Percentiles rank a stretch among this genome's conserved stretches.
Evolutionary conservation across 768 basidiomycete genomes (phyloP).

Genomic region (Polyporus arcularius): DNA sequence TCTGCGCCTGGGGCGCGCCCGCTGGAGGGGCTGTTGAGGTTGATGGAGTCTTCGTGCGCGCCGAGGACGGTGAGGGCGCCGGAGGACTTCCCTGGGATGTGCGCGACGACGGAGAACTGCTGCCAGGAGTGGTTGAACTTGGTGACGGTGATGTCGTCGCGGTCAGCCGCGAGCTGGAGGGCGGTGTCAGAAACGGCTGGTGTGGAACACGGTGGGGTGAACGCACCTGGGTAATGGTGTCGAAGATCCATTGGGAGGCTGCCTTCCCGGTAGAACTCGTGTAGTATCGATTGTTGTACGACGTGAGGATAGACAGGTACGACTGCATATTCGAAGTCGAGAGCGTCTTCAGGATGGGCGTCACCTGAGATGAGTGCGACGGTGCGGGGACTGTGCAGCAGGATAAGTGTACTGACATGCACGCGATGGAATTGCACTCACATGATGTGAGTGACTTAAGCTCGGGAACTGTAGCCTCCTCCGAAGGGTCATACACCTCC

Average conservation of each 20-base stretch:
- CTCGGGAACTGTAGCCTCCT: background rate
- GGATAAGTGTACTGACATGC: background rate
- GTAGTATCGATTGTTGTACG: conserved; percentile 19
- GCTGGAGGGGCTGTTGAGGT: conserved; percentile 12
- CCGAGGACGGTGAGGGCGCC: conserved; percentile 30
- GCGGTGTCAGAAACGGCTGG: background rate
- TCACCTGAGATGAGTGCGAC: conserved; percentile 34
- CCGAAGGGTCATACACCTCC: conserved; percentile 12
- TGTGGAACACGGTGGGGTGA: background rate
- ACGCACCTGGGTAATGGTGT: conserved; percentile 6
- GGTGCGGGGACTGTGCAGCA: conserved; percentile 8
- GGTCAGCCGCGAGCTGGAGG: conserved; percentile 2
- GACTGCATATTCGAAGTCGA: conserved; percentile 64
- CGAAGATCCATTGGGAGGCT: conserved; percentile 12
- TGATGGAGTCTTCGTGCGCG: conserved; percentile 33
- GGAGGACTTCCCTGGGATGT: conserved; percentile 26
- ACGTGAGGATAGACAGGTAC: conserved; percentile 42
- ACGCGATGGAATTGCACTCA: background rate
- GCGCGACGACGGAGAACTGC: conserved; percentile 38
- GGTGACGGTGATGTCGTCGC: conserved; percentile 24
- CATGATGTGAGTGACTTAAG: background rate
- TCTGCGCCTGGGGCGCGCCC: conserved; percentile 38
- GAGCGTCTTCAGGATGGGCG: conserved; percentile 62
- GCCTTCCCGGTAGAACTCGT: conserved; percentile 9
- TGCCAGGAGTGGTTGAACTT: conserved; percentile 41